Conservation (phyloP, 495 filamentous ascomycete species). For the Sporormia fimetaria region DNA sequence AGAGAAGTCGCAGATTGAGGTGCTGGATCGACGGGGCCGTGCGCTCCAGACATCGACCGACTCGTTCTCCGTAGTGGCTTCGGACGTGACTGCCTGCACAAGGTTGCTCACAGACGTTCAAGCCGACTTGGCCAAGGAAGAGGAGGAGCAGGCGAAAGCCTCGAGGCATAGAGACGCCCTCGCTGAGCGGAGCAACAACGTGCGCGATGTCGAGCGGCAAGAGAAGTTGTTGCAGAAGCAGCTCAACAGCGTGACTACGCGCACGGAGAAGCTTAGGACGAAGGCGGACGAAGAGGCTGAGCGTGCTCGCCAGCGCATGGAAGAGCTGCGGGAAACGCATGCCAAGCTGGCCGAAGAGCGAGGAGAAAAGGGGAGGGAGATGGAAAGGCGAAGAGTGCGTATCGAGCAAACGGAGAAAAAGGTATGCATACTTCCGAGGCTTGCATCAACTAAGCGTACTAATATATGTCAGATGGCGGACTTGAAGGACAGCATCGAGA, state of each 20-base stretch:
- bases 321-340: conserved; percentile 73
- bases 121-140: conserved; percentile 73
- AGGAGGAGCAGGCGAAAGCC: conserved; percentile 72
- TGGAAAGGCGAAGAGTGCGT: conserved; percentile 76
- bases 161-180: conserved; percentile 74
- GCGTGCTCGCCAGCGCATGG: conserved; percentile 74
- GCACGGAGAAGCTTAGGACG: conserved; percentile 67
- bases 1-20: conserved; percentile 76
- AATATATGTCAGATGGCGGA: conserved; percentile 69
- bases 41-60: conserved; percentile 88
- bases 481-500: conserved; percentile 92
- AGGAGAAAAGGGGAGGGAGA: conserved; percentile 71
- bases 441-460: conserved; percentile 16
- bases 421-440: conserved; percentile 40
- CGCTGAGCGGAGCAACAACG: conserved; percentile 73
- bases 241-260: conserved; percentile 67
- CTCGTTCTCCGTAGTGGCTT: conserved; percentile 69
- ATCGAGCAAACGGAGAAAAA: conserved; percentile 99
- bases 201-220: conserved; percentile 78
- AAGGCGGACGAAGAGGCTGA: conserved; percentile 71
- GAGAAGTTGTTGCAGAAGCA: conserved; percentile 77
- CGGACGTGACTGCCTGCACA: conserved; percentile 73
- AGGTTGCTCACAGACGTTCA: conserved; percentile 82
- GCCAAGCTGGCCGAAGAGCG: conserved; percentile 72
- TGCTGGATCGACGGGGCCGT: conserved; percentile 69